phyloP scores from a whole-genome alignment of 116 monocot species.

The Phalaenopsis hybrid region DNA sequence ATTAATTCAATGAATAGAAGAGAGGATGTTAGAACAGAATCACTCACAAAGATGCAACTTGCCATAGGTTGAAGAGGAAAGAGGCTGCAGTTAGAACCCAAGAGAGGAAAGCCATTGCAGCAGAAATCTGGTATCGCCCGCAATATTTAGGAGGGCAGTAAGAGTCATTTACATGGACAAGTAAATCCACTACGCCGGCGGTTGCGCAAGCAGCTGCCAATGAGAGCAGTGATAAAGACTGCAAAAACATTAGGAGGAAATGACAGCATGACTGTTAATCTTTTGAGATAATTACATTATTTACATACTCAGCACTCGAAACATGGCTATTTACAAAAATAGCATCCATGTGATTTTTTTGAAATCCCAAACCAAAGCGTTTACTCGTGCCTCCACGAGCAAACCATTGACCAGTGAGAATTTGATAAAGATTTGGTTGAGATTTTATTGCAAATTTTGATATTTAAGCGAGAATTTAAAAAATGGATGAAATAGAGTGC shows the following conservation, averaged over 20 bases:
- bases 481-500: too few species aligned
- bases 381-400: too few species aligned
- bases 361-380: too few species aligned
- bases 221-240: conserved; percentile 65
- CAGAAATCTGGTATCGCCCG: conserved; percentile 75
- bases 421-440: too few species aligned
- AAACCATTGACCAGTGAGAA: too few species aligned
- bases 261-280: background rate
- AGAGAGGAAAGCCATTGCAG: conserved; percentile 69
- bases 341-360: too few species aligned
- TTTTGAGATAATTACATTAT: background rate
- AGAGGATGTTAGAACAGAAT: background rate
- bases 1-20: conserved; percentile 7
- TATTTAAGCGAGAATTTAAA: too few species aligned
- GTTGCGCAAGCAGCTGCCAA: conserved; percentile 67
- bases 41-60: conserved; percentile 50
- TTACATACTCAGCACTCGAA: background rate
- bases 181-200: conserved; percentile 56
- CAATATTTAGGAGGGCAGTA: conserved; percentile 48
- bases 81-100: conserved; percentile 77
- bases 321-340: too few species aligned
- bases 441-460: too few species aligned
- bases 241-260: conserved; percentile 4
- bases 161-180: conserved; percentile 21
- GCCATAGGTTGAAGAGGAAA: conserved; percentile 78